Evolutionary conservation across 345 rosid genomes (phyloP).

Genomic region (Iberis pinnata): DNA sequence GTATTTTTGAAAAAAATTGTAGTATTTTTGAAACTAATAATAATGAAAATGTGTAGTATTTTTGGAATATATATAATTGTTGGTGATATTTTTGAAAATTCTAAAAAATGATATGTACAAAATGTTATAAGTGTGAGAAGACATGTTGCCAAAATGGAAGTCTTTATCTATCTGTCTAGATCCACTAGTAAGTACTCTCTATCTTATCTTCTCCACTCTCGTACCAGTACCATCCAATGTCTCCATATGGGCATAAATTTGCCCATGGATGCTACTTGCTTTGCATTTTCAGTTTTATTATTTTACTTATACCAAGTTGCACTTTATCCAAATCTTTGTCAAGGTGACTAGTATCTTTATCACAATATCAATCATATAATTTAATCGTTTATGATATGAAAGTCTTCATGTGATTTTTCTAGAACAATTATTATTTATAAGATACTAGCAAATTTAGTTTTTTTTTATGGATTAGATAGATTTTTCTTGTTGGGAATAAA

Average conservation of each 20-base stretch:
- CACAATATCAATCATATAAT: neutral
- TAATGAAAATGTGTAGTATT: too few relatives aligned
- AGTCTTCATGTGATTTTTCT: too few relatives aligned
- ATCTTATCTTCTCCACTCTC: neutral
- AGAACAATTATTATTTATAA: too few relatives aligned
- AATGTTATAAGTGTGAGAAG: neutral
- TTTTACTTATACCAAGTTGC: constrained; percentile 11
- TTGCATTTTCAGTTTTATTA: neutral
- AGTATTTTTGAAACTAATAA: too few relatives aligned
- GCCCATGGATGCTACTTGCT: neutral
- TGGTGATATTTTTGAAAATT: too few relatives aligned
- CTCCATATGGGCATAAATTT: constrained; percentile 1
- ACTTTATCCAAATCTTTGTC: constrained; percentile 26
- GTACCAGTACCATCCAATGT: neutral
- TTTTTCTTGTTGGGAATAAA: too few relatives aligned
- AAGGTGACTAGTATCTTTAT: constrained; percentile 20
- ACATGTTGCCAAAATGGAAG: constrained; percentile 27
- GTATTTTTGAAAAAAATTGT: too few relatives aligned
- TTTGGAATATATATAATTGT: too few relatives aligned
- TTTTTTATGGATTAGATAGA: too few relatives aligned
- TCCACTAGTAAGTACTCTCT: constrained; percentile 15
- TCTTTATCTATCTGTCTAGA: neutral
- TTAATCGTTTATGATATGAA: too few relatives aligned
- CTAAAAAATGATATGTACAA: neutral
- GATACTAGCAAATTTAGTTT: too few relatives aligned